Conservation (phyloP, 352 stramenopile genomes). For the Phytophthora tentaculata region DNA sequence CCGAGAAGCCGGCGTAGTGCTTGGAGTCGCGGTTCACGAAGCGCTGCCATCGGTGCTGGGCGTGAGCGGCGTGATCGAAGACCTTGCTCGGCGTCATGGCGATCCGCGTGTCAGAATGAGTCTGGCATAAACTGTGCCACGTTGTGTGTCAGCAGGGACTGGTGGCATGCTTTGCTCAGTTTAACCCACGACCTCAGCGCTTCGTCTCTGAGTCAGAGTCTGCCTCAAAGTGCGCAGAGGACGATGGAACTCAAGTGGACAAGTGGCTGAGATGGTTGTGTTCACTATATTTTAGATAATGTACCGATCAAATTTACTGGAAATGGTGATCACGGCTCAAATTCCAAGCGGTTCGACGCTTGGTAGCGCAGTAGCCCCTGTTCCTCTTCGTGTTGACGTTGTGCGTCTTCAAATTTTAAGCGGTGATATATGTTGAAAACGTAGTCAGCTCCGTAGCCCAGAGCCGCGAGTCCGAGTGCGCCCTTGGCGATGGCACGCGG, state of each 20-base stretch:
- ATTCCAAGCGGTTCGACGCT: constrained; percentile 3
- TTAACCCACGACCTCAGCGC: neutral
- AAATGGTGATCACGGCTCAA: constrained; percentile 9
- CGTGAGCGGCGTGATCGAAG: constrained; percentile 33
- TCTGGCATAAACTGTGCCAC: neutral
- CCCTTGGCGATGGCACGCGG: constrained; percentile 50
- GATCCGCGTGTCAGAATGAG: constrained; percentile 1
- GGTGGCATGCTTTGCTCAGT: constrained; percentile 24
- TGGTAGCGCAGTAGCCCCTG: constrained; percentile 14
- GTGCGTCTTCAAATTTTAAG: constrained; percentile 34
- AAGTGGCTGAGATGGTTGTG: neutral
- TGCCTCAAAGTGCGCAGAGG: no score
- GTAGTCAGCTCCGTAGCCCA: constrained; percentile 52
- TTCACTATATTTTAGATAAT: constrained; percentile 23
- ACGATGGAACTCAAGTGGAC: neutral
- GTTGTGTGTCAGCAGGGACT: no score
- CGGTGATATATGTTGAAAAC: constrained; percentile 37
- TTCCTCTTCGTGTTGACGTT: constrained; percentile 26
- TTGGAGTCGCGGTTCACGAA: constrained; percentile 38
- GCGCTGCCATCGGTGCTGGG: constrained; percentile 34
- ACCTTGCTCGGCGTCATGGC: constrained; percentile 23
- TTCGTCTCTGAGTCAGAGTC: no score
- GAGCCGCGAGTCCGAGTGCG: constrained; percentile 39
- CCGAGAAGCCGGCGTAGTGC: constrained; percentile 34
- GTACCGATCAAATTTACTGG: neutral